Conservation (phyloP, 1,139 yeast genomes). For the Schizosaccharomyces versatilis region DNA sequence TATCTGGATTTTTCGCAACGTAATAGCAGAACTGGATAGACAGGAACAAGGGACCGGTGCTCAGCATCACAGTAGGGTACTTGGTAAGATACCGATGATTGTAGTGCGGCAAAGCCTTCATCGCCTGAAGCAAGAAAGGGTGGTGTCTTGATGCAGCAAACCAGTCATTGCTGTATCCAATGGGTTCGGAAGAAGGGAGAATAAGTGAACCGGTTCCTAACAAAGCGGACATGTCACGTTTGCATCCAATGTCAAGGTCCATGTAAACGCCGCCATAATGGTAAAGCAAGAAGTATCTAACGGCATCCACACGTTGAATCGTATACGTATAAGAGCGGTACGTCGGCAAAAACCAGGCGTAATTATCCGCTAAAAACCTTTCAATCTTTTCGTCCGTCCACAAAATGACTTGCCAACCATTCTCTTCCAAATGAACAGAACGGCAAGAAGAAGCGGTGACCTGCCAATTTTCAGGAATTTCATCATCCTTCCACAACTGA, state of each 20-base stretch:
- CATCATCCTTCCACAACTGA: slow-evolving; percentile 5
- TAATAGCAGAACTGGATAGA: slow-evolving; percentile 3
- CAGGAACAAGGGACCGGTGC: slow-evolving; percentile 8
- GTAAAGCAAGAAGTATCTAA: slow-evolving; percentile 5
- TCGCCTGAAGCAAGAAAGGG: slow-evolving; percentile 1
- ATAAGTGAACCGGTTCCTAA: slow-evolving; percentile 3
- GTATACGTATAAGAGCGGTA: slow-evolving; percentile 5
- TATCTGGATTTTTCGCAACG: background rate
- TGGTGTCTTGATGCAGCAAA: slow-evolving; percentile 5
- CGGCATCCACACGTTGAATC: slow-evolving; percentile 7
- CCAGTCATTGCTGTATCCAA: slow-evolving; percentile 7
- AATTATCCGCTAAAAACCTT: slow-evolving; percentile 2
- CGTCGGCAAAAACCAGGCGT: slow-evolving; percentile 3
- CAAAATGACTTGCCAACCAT: slow-evolving; percentile 5
- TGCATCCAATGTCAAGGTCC: slow-evolving; percentile 7
- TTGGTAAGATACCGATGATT: slow-evolving; percentile 5
- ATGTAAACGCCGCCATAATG: slow-evolving; percentile 8
- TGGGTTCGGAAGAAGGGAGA: slow-evolving; percentile 4
- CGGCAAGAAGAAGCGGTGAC: slow-evolving; percentile 3
- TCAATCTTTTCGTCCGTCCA: slow-evolving; percentile 7
- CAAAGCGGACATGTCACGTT: slow-evolving; percentile 5
- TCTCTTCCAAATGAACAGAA: background rate
- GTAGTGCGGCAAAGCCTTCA: background rate
- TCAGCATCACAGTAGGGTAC: slow-evolving; percentile 7
- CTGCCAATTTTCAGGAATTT: slow-evolving; percentile 5